phyloP scores from a whole-genome alignment of 345 rosid species.

The Eucalyptus pauciflora region DNA sequence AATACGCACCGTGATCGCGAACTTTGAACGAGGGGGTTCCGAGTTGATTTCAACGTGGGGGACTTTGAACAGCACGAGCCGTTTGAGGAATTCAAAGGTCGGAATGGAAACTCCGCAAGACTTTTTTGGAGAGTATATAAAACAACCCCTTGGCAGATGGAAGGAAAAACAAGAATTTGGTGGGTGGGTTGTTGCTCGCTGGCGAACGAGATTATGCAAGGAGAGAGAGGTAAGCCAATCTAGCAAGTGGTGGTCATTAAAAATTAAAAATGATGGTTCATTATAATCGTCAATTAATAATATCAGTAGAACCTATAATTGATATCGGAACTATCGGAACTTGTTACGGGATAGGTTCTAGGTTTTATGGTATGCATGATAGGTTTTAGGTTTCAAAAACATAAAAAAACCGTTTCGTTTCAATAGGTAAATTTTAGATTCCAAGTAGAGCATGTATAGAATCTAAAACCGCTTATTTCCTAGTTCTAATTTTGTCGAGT shows the following conservation, averaged over 20 bases:
- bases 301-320: fast-evolving
- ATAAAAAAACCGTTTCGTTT: no score
- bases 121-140: not conserved
- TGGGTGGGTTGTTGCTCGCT: not conserved
- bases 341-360: fast-evolving
- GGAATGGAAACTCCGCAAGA: not conserved
- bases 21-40: not conserved
- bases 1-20: not conserved
- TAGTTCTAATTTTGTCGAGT: not conserved
- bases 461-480: no score
- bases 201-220: not conserved
- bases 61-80: not conserved
- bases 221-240: not conserved
- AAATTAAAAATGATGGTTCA: no score
- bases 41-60: not conserved
- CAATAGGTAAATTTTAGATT: fast-evolving
- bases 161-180: no score
- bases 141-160: not conserved
- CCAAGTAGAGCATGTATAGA: no score
- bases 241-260: fast-evolving
- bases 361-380: fast-evolving
- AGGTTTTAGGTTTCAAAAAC: no score
- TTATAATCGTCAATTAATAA: no score
- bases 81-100: not conserved
- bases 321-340: fast-evolving